Base-by-base conservation (phyloP, 192 early-diverging fungal species). In the Backusella morwellensis region DNA sequence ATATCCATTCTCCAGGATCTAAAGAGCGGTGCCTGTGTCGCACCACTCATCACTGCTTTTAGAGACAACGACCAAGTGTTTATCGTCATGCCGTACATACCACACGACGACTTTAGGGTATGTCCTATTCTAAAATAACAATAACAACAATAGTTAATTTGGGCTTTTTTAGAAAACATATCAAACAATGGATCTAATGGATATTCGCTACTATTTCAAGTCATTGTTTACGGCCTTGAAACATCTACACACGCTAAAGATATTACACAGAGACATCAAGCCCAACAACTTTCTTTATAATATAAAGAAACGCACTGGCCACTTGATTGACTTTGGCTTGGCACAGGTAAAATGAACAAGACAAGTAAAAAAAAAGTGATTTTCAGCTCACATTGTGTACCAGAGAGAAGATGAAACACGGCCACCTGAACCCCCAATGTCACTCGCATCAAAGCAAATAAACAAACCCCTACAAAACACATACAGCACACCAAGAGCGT, bases 281-380 rank as follows among this genome's bases (percentile, higher is more conserved):
- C 97, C 97, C 4, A 91, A 90, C 63, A 99, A 99, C 75, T 99
- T 99, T 82, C 85, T 99, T n/a, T 99, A 92, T 80, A 88, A 93
- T 67, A 73, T 87, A 2, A 74, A 82, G n/a, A 78, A 80, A 14
- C 84, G 86, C 23, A 95, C 89, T 1, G 97, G 97, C 5, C 89
- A 95, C 15, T 80, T 99, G 23, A 93, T 95, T 3, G 97, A 99
- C 78, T 98, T 99, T 91, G 97, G 97, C 6, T 83, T 98, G 38
- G 95, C 95, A 36, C 91, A 98, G 78, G 81, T 79, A 63, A 54
- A 7, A 5, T 21, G 32, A 3, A 32, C 32, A 32, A 32, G 2
- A 3, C 32, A 52, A 50, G 12, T n/a, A 50, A 4, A 50, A 50
- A 50, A 50, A 47, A 47, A 15, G 15, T 50, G 14, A 14, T 0